Percentiles rank a stretch among this genome's conserved stretches.
Conservation (phyloP, 176 grass and related monocot genomes). For the Saccharum spontaneum region DNA sequence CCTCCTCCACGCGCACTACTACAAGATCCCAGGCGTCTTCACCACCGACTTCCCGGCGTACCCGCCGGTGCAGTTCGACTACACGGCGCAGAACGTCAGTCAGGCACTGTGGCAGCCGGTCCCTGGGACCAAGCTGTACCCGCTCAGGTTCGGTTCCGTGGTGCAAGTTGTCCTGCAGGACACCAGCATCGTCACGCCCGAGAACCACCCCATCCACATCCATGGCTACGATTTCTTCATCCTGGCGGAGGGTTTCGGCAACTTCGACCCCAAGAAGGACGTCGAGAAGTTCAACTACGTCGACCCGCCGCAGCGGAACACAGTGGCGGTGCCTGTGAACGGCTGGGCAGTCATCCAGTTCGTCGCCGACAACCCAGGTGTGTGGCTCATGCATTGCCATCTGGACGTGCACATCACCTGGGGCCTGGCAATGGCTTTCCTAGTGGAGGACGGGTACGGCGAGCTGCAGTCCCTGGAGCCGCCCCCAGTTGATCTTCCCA, state of each 20-base stretch:
- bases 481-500: conserved; percentile 60
- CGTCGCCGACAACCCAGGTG: conserved; percentile 69
- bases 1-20: conserved; percentile 61
- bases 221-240: conserved; percentile 82
- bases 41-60: conserved; percentile 70
- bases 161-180: conserved; percentile 77
- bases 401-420: conserved; percentile 83
- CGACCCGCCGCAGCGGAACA: conserved; percentile 71
- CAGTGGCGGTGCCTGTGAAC: conserved; percentile 65
- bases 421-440: conserved; percentile 82
- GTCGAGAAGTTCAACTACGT: conserved; percentile 67
- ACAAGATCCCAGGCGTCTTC: conserved; percentile 49
- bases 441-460: conserved; percentile 67
- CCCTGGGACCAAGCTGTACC: conserved; percentile 60
- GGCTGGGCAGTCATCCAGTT: conserved; percentile 89
- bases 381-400: conserved; percentile 90
- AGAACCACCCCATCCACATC: conserved; percentile 84
- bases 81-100: conserved; percentile 62
- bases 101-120: conserved; percentile 52
- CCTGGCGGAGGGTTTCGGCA: conserved; percentile 69
- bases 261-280: conserved; percentile 62
- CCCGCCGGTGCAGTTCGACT: conserved; percentile 69
- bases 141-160: conserved; percentile 61
- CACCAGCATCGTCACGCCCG: conserved; percentile 65
- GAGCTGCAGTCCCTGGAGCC: conserved; percentile 47